These are phyloP conservation scores for Cladobotryum mycophilum DNA, from an alignment of 2,329 filamentous ascomycete genomes.

Conservation along the genomic window DNA sequence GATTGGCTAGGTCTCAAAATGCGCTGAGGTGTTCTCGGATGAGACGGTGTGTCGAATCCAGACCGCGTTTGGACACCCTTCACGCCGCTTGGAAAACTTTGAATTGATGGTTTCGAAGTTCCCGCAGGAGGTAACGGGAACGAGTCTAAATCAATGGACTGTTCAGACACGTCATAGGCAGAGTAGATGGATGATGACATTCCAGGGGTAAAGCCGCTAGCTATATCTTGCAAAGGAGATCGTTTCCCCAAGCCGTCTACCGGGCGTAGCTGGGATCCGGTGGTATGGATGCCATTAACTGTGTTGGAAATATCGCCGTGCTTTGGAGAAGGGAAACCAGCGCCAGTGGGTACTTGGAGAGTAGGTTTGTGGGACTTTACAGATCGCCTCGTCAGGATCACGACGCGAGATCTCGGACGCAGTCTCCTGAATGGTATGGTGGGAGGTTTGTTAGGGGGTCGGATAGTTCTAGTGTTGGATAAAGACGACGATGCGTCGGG, in stretches of 20 bases:
- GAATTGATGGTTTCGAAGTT: background rate
- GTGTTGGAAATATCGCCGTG: background rate
- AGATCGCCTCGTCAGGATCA: constrained; percentile 21
- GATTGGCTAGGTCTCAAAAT: background rate
- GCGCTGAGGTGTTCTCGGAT: background rate
- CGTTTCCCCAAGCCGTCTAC: background rate
- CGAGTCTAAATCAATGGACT: constrained; percentile 10
- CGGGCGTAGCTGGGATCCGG: background rate
- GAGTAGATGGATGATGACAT: constrained; percentile 2
- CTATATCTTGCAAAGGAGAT: background rate
- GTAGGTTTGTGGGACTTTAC: constrained; percentile 17
- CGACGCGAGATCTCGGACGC: constrained; percentile 21
- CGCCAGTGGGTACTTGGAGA: constrained; percentile 3
- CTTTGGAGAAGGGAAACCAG: constrained; percentile 2
- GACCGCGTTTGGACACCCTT: background rate
- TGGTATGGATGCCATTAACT: background rate
- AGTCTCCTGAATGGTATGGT: constrained; percentile 15
- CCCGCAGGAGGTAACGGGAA: constrained; percentile 11
- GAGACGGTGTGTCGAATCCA: background rate
- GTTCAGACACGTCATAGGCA: constrained; percentile 4
- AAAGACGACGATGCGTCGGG: constrained; percentile 17
- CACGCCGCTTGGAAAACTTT: background rate
- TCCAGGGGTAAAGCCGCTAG: background rate
- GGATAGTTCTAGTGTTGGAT: constrained; percentile 13
- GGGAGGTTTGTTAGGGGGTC: constrained; percentile 6